Evolutionary conservation across 2,329 filamentous ascomycete genomes (phyloP), one percentile per base, ranked within the genome.

Genomic region (Teratosphaeria gauchensis): DNA sequence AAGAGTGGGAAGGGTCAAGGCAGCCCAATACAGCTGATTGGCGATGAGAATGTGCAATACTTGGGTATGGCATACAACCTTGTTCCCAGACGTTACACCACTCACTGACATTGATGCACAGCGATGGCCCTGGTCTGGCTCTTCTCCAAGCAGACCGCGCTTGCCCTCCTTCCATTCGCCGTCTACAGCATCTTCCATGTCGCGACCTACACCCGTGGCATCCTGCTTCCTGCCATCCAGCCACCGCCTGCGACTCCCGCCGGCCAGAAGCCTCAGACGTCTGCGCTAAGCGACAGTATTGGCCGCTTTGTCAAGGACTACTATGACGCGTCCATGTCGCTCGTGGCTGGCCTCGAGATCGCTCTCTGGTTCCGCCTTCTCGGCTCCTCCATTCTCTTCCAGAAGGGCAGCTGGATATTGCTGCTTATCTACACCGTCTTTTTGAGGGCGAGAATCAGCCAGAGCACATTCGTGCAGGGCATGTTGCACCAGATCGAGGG

Each of bases 131-230:
- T 97, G 62, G 84, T 97, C 69, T 99, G 94, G 94, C 89, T 99
- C 68, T 87, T 92, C 76, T 86, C 87, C 62, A 88, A 89, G 67
- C 92, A 96, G 78, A 88, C 95, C 69, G 86, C 90, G 42, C 82
- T 96, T 68, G 94, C 94, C 58, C 84, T 99, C 69, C 84, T 96
- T 58, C 94, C 94, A 31, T 99, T 96, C 79, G 87, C 86, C 68
- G 90, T 99, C 76, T 99, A 97, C 84, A 97, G 92, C 60, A 77
- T 97, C 76, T 99, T 99, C 86, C 94, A 99, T 78, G 91, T 97
- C 67, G 90, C 92, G 62, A 97, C 94, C 65, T 99, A 99, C 78
- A 89, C 89, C 65, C 91, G 94, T 74, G 88, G 89, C 74, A 95
- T 95, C 79, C 78, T 99, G 65, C 88, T 99, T 68, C 94, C 94